Evolutionary conservation across 177 flowering plant species (phyloP), one percentile per base, ranked within the genome.

Genomic region (Tripterygium wilfordii): DNA sequence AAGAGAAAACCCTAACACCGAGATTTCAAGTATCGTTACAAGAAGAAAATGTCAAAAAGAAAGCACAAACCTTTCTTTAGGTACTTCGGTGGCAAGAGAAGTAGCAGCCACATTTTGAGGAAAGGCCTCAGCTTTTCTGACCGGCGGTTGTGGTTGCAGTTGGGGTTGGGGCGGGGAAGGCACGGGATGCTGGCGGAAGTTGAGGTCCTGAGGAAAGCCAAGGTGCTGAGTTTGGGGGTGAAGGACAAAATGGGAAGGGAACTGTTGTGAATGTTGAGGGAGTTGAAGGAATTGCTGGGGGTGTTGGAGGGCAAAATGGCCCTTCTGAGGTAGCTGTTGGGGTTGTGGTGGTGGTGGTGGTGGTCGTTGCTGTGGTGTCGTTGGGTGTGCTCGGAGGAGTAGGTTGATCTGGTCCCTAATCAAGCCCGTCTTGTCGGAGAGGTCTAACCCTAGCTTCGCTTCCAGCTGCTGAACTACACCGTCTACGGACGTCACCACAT

Each of bases 291-390:
- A n/a, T n/a, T n/a, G n/a, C n/a, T 60, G 62, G 1, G 55, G 56
- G 19, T 68, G n/a, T n/a, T n/a, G 74, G 48, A 63, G 68, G 62
- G 68, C 53, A 64, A 76, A 74, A 64, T 61, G 83, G 70, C 68
- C 75, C 42, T 60, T 68, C 0, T 15, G 60, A 23, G 28, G 48
- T 26, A 4, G 51, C n/a, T n/a, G n/a, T n/a, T n/a, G n/a, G n/a
- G n/a, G n/a, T n/a, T n/a, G n/a, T n/a, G n/a, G n/a, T n/a, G n/a
- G n/a, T n/a, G n/a, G n/a, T n/a, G n/a, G n/a, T n/a, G n/a, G n/a
- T n/a, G n/a, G n/a, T n/a, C n/a, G n/a, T n/a, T n/a, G n/a, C n/a
- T n/a, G 42, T 7, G 8, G 59, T 16, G 41, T 20, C 19, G 65
- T 6, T 0, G 62, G 61, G 9, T 56, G 64, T 2, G 74, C 10